These are phyloP conservation scores for Beauveria asiatica DNA, from an alignment of 2,329 filamentous ascomycete species.

Conservation along the genomic window DNA sequence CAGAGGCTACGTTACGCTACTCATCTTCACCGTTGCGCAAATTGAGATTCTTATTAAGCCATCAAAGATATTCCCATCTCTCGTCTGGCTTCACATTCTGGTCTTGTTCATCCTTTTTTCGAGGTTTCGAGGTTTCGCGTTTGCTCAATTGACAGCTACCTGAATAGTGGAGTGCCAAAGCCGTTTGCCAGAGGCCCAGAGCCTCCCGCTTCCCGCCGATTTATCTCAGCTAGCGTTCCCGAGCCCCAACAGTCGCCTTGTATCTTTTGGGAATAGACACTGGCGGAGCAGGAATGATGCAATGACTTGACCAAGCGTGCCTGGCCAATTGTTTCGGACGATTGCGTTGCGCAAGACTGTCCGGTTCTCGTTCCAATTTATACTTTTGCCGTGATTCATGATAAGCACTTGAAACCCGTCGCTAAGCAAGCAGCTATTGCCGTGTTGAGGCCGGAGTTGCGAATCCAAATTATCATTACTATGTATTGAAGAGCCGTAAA, in stretches of 20 bases:
- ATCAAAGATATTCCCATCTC: no score
- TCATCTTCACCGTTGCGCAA: neutral
- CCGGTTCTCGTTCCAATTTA: no score
- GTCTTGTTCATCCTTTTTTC: no score
- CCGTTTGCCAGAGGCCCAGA: neutral
- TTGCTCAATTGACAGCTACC: neutral
- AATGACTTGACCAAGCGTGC: neutral
- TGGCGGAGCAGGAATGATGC: no score
- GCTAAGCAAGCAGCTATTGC: neutral
- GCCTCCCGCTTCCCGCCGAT: neutral
- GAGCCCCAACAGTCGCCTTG: neutral
- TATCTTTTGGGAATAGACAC: no score
- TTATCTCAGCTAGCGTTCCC: neutral
- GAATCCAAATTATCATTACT: constrained; percentile 1
- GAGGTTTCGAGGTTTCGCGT: no score
- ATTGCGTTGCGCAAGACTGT: no score
- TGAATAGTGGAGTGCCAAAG: neutral
- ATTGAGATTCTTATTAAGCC: no score
- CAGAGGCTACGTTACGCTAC: no score
- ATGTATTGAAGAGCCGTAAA: neutral
- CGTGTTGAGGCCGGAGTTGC: neutral
- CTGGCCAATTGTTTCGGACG: neutral
- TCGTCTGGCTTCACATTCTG: no score
- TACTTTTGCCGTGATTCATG: no score
- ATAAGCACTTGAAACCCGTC: neutral